A percentile compares a stretch with the other conserved stretches of the same genome.
These are phyloP conservation scores for Clavaria fumosa DNA, from an alignment of 768 basidiomycete species.

Conservation along the genomic window DNA sequence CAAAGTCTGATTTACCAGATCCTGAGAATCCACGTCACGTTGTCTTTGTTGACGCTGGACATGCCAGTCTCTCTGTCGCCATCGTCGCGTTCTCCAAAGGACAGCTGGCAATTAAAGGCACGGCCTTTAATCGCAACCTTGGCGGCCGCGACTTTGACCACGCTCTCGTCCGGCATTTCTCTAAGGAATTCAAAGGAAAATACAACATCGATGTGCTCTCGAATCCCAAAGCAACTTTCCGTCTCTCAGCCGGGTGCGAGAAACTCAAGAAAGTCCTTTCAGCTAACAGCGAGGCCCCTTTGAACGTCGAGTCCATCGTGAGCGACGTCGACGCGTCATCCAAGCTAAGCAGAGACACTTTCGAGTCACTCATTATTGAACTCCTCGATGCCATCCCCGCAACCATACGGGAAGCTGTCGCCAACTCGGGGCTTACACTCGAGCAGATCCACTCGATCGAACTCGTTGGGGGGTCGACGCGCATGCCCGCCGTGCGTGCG, in stretches of 20 bases:
- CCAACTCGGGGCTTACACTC: constrained; percentile 61
- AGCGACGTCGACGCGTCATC: constrained; percentile 89
- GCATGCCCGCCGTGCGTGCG: constrained; percentile 82
- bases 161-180: constrained; percentile 78
- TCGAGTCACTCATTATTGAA: constrained; percentile 62
- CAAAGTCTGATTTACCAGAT: constrained; percentile 90
- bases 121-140: constrained; percentile 85
- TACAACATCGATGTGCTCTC: constrained; percentile 94
- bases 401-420: constrained; percentile 67
- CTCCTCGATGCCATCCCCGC: constrained; percentile 63
- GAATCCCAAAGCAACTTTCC: constrained; percentile 87
- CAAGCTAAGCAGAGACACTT: constrained; percentile 65
- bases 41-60: constrained; percentile 91
- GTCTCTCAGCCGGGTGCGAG: constrained; percentile 78
- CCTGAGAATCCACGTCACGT: constrained; percentile 70
- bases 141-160: constrained; percentile 96
- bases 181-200: constrained; percentile 85
- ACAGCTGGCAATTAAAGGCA: constrained; percentile 70
- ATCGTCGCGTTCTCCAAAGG: constrained; percentile 92
- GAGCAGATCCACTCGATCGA: constrained; percentile 87
- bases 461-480: constrained; percentile 86
- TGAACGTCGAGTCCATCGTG: constrained; percentile 94
- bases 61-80: constrained; percentile 76
- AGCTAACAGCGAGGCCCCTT: constrained; percentile 75
- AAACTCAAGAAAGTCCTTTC: constrained; percentile 93